A percentile compares a stretch with the other conserved stretches of the same genome.
These are phyloP conservation scores for Triticum aestivum DNA, from an alignment of 176 grass and related monocot genomes.

Conservation along the genomic window IWGSC_CS_RefSeq_v2.1 NC_057799.1:589152168-589152667, in stretches of 20 bases:
- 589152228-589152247: not conserved
- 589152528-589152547: constrained; percentile 18
- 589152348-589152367: not conserved
- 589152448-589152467: not conserved
- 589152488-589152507: not conserved
- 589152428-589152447: not conserved
- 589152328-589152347: not conserved
- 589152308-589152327: not conserved
- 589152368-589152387: not conserved
- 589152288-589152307: not conserved
- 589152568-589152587: not conserved
- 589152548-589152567: not conserved
- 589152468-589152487: not conserved
- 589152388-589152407: not conserved
- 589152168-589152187: not conserved
- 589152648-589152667: not conserved
- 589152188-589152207: not conserved
- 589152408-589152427: not conserved
- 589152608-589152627: not conserved
- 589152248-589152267: not conserved
- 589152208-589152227: not conserved
- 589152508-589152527: not conserved
- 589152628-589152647: not conserved
- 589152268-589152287: not conserved
- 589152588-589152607: not conserved